phyloP scores from a whole-genome alignment of 2,329 filamentous ascomycete species.

The Sclerotinia sclerotiorum region DNA sequence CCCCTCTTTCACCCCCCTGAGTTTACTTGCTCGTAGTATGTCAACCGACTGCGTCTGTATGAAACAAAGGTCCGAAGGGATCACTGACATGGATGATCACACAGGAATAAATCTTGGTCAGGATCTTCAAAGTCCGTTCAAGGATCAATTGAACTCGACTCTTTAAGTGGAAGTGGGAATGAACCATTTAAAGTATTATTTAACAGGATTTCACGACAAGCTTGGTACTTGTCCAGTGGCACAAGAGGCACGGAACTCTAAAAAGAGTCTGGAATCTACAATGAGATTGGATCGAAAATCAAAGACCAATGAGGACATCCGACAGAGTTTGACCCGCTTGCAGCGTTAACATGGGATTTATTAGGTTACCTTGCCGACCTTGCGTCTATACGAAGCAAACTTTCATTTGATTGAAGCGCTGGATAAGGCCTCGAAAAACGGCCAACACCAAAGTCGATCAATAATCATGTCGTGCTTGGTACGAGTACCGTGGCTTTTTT shows the following conservation, averaged over 20 bases:
- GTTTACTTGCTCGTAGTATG: not conserved
- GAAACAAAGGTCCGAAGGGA: conserved; percentile 38
- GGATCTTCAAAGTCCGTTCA: conserved; percentile 18
- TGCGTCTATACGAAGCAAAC: conserved; percentile 24
- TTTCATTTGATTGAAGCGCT: conserved; percentile 23
- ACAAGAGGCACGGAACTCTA: conserved; percentile 17
- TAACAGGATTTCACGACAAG: not conserved
- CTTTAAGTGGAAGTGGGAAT: not conserved
- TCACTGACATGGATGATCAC: conserved; percentile 30
- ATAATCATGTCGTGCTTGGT: conserved; percentile 5
- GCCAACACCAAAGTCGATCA: conserved; percentile 14
- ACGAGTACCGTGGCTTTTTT: not conserved
- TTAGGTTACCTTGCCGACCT: conserved; percentile 19
- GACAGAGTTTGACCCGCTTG: conserved; percentile 19
- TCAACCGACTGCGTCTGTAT: conserved; percentile 32
- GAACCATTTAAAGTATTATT: not conserved
- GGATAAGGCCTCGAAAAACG: conserved; percentile 16
- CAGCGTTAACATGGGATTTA: conserved; percentile 20
- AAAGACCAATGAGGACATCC: conserved; percentile 9
- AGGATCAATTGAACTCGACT: conserved; percentile 17
- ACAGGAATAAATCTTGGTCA: conserved; percentile 26
- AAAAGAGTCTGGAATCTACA: conserved; percentile 12
- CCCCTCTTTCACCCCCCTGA: conserved; percentile 10
- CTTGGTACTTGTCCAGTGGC: conserved; percentile 6
- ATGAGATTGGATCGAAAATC: conserved; percentile 6